Evolutionary conservation across 148 eudicot genomes (phyloP).

Genomic region (Heliamphora exappendiculata): DNA sequence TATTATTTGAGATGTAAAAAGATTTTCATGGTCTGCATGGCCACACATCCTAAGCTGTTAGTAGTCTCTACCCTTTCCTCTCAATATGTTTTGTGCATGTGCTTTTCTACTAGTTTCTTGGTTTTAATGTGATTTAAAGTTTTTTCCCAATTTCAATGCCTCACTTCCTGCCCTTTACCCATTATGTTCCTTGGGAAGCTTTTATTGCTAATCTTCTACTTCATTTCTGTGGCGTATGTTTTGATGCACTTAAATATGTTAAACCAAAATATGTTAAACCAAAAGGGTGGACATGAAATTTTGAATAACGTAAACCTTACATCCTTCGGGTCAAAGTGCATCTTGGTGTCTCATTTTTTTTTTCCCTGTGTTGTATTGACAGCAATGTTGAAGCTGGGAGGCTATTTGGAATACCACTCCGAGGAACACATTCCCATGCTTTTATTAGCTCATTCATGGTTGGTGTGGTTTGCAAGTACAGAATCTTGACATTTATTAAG

Average conservation of each 20-base stretch:
- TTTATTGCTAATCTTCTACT: neutral
- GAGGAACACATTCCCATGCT: conserved; percentile 98
- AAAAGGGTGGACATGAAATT: neutral
- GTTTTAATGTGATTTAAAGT: neutral
- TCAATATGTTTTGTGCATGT: neutral
- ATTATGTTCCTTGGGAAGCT: neutral
- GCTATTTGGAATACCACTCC: conserved; percentile 91
- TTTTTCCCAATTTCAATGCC: neutral
- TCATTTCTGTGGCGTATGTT: neutral
- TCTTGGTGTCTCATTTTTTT: conserved; percentile 13
- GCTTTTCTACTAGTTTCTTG: neutral
- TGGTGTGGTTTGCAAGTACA: conserved; percentile 2
- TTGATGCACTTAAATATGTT: neutral
- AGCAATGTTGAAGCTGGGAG: conserved; percentile 97
- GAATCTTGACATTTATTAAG: neutral
- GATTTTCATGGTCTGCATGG: neutral
- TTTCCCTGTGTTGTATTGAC: conserved; percentile 20
- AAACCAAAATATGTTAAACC: neutral
- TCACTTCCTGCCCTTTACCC: neutral
- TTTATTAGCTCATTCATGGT: conserved; percentile 85
- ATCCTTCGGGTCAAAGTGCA: neutral
- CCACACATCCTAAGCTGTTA: neutral
- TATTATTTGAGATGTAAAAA: neutral
- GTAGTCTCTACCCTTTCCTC: neutral
- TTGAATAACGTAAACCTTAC: neutral